These are phyloP conservation scores for Globisporangium solare DNA, from an alignment of 352 stramenopile genomes.

Conservation along the genomic window DNA sequence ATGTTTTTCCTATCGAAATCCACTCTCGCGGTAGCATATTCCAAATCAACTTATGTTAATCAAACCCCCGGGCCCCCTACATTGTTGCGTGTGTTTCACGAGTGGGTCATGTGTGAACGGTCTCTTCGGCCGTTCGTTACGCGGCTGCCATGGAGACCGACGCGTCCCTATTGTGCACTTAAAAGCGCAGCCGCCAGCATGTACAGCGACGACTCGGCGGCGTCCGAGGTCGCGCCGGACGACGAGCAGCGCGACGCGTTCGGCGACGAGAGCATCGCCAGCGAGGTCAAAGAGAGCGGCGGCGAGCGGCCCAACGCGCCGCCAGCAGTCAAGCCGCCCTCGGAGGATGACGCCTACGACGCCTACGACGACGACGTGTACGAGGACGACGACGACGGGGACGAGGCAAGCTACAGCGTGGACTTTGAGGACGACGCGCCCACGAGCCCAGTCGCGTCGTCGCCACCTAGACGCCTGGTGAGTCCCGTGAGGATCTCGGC, in stretches of 20 bases:
- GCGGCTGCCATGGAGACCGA: too few relatives aligned
- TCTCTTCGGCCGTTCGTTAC: too few relatives aligned
- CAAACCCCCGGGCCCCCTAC: slow-evolving; percentile 18
- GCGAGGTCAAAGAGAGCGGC: slow-evolving; percentile 48
- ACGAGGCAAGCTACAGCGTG: slow-evolving; percentile 58
- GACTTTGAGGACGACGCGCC: slow-evolving; percentile 53
- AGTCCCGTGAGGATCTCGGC: not conserved
- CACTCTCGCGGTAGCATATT: slow-evolving; percentile 31
- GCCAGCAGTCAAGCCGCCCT: not conserved
- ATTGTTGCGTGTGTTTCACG: not conserved
- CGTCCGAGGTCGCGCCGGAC: slow-evolving; percentile 64
- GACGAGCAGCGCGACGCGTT: slow-evolving; percentile 20
- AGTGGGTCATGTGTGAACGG: too few relatives aligned
- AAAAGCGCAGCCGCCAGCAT: slow-evolving; percentile 18
- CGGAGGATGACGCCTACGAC: slow-evolving; percentile 10
- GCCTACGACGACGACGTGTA: slow-evolving; percentile 28
- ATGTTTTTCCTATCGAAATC: slow-evolving; percentile 4
- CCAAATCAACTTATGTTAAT: slow-evolving; percentile 54
- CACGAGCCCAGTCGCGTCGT: not conserved
- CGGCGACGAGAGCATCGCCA: slow-evolving; percentile 39
- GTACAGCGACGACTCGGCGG: slow-evolving; percentile 71
- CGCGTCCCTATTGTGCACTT: too few relatives aligned
- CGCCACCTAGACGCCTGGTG: not conserved
- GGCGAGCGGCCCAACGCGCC: slow-evolving; percentile 3
- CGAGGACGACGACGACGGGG: slow-evolving; percentile 50